These are phyloP conservation scores for Colletotrichum musicola DNA, from an alignment of 2,329 filamentous ascomycete genomes.

Conservation along the genomic window DNA sequence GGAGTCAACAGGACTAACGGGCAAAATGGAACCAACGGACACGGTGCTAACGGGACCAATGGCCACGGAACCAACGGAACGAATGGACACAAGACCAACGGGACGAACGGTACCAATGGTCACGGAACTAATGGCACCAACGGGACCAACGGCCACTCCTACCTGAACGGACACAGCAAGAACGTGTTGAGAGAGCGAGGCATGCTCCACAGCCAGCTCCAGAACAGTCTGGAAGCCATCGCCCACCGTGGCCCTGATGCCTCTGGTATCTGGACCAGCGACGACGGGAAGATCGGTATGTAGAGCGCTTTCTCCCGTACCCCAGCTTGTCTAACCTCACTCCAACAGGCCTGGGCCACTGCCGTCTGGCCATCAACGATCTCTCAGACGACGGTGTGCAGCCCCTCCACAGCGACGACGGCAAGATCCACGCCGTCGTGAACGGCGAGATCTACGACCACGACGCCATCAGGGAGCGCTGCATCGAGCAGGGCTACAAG, in stretches of 20 bases:
- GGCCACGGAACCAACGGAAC: background rate
- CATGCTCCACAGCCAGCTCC: constrained; percentile 37
- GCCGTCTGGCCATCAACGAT: constrained; percentile 66
- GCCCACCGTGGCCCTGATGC: constrained; percentile 49
- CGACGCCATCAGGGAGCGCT: constrained; percentile 55
- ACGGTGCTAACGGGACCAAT: background rate
- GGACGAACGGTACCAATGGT: background rate
- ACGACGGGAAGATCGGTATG: constrained; percentile 27
- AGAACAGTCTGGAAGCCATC: constrained; percentile 43
- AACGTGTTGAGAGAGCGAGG: background rate
- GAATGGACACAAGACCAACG: background rate
- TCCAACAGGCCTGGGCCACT: constrained; percentile 56
- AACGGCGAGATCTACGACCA: constrained; percentile 72
- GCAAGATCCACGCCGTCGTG: constrained; percentile 64
- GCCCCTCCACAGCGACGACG: constrained; percentile 55
- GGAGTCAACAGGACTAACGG: background rate
- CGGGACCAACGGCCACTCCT: background rate
- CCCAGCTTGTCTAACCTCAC: background rate
- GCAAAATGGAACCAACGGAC: background rate
- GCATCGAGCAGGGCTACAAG: constrained; percentile 53
- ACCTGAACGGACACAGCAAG: background rate
- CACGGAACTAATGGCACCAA: background rate
- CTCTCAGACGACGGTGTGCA: constrained; percentile 60
- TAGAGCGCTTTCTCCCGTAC: background rate
- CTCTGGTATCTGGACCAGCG: constrained; percentile 46